Evolutionary conservation across 1,284 basidiomycete species (phyloP), one percentile per base, ranked within the genome.

Genomic region (Heliocybe sulcata): DNA sequence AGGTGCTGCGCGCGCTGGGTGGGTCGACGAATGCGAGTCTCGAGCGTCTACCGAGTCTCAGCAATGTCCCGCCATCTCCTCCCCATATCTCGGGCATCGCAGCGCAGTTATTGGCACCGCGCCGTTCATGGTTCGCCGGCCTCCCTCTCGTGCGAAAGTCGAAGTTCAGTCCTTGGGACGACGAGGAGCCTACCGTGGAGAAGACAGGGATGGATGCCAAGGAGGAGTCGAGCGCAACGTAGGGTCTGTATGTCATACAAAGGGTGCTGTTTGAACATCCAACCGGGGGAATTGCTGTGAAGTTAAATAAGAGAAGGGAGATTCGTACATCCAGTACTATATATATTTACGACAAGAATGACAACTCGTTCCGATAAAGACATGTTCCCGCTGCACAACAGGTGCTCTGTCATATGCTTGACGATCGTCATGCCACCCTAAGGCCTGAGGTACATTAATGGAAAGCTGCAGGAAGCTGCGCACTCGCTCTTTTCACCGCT

Each of bases 11-110:
- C 55, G 85, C 79, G 20, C 68, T 88, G 14, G 82, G 83, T 42
- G 80, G 83, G 31, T 82, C 82, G 55, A 76, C 82, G 52, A 88
- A 87, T 67, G 73, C 80, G 52, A 88, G 85, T 64, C 75, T 89
- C 47, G 87, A 90, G 68, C 79, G 83, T 20, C 73, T 90, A 56
- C 85, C 87, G 38, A 86, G 84, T 67, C 72, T 87, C 56, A 79
- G 80, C 56, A 85, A 77, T 65, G 79, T 85, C 55, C 80, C 83
- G 45, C 73, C 82, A 22, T 83, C 85, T 20, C 85, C 84, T 1
- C 72, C 72, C 23, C 77, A 72, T 62, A 65, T 64, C 22, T 78
- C 76, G 60, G 71, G 72, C 20, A 65, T 64, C 45, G 67, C 70
- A 1, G 10, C 23, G 29, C 33, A 27, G n/a, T 22, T 22, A 10